Conservation (phyloP, 1,284 basidiomycete species). For the Hemileia vastatrix region DNA sequence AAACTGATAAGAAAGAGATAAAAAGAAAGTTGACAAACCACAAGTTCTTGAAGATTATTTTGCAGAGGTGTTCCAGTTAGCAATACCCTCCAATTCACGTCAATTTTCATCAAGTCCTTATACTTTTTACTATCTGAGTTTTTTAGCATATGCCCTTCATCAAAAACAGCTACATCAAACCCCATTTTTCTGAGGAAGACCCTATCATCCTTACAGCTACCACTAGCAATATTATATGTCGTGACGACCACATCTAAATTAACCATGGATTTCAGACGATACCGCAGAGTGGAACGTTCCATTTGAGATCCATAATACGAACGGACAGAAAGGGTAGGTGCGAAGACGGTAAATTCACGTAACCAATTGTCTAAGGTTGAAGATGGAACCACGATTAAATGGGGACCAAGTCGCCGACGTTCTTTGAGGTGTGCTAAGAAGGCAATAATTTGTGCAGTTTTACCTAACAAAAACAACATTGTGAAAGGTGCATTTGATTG, state of each 20-base stretch:
- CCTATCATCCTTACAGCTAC: slow-evolving; percentile 72
- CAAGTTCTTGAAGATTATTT: slow-evolving; percentile 76
- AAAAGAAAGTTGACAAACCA: slow-evolving; percentile 54
- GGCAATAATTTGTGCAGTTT: slow-evolving; percentile 96
- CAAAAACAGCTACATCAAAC: slow-evolving; percentile 86
- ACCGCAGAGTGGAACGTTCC: slow-evolving; percentile 67
- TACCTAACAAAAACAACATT: no score
- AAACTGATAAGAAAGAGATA: slow-evolving; percentile 4
- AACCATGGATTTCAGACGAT: slow-evolving; percentile 53
- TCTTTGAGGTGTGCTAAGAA: slow-evolving; percentile 85
- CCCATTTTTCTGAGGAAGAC: slow-evolving; percentile 75
- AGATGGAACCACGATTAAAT: slow-evolving; percentile 88
- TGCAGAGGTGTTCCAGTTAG: slow-evolving; percentile 91
- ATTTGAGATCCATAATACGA: slow-evolving; percentile 90
- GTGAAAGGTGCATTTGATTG: slow-evolving; percentile 36
- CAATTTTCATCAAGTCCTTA: slow-evolving; percentile 71
- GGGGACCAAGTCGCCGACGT: slow-evolving; percentile 65
- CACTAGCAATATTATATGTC: slow-evolving; percentile 88
- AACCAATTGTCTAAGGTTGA: slow-evolving; percentile 98
- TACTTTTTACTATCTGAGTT: slow-evolving; percentile 95
- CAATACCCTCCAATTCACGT: slow-evolving; percentile 78
- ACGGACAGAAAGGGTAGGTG: slow-evolving; percentile 71
- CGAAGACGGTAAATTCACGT: slow-evolving; percentile 85
- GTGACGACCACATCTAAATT: slow-evolving; percentile 90
- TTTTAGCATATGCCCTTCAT: slow-evolving; percentile 93